These are phyloP conservation scores for Coffea canephora DNA, from an alignment of 257 asterid genomes.

Conservation along the genomic window DNA sequence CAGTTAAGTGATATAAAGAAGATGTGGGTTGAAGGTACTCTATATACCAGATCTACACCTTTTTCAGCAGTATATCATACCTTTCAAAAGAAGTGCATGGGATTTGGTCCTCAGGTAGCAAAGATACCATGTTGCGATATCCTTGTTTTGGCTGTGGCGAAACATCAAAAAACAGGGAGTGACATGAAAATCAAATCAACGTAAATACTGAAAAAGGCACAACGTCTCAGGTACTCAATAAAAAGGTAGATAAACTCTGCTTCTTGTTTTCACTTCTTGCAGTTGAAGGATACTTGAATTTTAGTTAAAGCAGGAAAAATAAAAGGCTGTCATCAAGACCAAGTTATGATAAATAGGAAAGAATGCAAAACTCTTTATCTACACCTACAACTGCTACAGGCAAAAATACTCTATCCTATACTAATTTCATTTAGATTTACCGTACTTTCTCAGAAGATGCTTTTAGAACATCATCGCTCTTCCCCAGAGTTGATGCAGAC, in stretches of 20 bases:
- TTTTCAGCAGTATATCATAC: constrained; percentile 6
- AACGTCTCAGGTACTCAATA: background rate
- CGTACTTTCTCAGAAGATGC: constrained; percentile 40
- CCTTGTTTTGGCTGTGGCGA: background rate
- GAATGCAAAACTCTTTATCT: background rate
- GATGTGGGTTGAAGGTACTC: background rate
- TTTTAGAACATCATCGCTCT: constrained; percentile 56
- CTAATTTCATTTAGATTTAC: background rate
- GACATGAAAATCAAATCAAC: background rate
- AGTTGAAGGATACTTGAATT: background rate
- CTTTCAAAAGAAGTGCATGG: constrained; percentile 11
- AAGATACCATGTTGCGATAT: background rate
- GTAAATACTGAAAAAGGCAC: background rate
- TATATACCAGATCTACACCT: background rate
- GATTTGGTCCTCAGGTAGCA: background rate
- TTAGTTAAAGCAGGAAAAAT: background rate
- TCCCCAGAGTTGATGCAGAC: constrained; percentile 55
- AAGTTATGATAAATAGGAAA: background rate
- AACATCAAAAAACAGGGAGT: background rate
- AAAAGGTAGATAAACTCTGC: background rate
- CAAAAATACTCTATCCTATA: no score
- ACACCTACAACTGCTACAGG: no score
- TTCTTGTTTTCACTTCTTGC: no score
- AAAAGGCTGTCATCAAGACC: background rate
- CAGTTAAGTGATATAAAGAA: background rate